Evolutionary conservation across 1,139 yeast genomes (phyloP).

Genomic region (Saccharomyces hybrid): DNA sequence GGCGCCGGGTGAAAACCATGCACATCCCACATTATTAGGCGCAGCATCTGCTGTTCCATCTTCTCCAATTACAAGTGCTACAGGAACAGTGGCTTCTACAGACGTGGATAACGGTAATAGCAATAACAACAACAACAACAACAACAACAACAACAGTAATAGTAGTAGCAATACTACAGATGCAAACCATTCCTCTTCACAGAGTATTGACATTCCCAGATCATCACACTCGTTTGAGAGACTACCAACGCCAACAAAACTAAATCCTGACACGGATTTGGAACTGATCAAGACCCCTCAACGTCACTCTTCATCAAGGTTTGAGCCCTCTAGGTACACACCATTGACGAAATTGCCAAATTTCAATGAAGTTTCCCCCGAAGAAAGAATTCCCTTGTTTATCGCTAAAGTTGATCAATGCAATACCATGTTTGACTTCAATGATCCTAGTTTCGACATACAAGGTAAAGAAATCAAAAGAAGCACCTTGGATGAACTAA

Average conservation of each 20-base stretch:
- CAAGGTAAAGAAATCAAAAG: constrained; percentile 90
- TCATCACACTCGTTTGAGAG: constrained; percentile 41
- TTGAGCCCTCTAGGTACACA: constrained; percentile 71
- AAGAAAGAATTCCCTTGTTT: constrained; percentile 74
- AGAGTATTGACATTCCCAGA: constrained; percentile 36
- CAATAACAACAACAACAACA: constrained; percentile 4
- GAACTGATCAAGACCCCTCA: constrained; percentile 71
- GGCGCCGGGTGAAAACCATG: constrained; percentile 4
- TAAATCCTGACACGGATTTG: constrained; percentile 39
- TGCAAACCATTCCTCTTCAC: constrained; percentile 16
- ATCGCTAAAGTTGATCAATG: constrained; percentile 89
- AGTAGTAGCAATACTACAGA: constrained; percentile 7
- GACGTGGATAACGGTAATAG: constrained; percentile 2
- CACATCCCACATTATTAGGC: constrained; percentile 24
- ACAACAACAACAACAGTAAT: not conserved
- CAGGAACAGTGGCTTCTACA: constrained; percentile 12
- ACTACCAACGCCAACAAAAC: constrained; percentile 39
- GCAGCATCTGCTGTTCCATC: constrained; percentile 23
- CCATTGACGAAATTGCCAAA: constrained; percentile 77
- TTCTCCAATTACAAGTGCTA: constrained; percentile 12
- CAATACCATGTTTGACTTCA: constrained; percentile 85
- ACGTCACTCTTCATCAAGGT: constrained; percentile 88
- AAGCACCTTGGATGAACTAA: constrained; percentile 76
- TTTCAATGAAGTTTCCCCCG: constrained; percentile 85
- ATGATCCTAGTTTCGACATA: constrained; percentile 85